Evolutionary conservation across 352 stramenopile genomes (phyloP).

Genomic region (Peronosclerospora sorghi): DNA sequence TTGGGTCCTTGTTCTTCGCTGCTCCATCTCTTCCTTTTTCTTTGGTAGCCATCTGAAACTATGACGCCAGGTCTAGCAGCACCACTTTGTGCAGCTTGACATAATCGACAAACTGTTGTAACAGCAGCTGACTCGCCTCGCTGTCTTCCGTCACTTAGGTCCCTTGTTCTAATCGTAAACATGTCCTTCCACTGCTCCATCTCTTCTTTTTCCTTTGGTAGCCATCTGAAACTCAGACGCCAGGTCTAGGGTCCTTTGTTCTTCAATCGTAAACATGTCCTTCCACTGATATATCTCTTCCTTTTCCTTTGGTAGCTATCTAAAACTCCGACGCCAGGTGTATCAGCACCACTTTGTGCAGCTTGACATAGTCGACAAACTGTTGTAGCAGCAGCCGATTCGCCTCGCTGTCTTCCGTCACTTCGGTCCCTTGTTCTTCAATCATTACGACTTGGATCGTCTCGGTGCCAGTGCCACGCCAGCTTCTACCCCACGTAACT

Average conservation of each 20-base stretch:
- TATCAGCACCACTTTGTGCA: too few species aligned
- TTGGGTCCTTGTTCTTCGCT: too few species aligned
- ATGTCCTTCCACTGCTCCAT: slow-evolving; percentile 72
- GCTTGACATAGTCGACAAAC: too few species aligned
- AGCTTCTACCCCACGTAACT: slow-evolving; percentile 39
- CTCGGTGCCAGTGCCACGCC: slow-evolving; percentile 4
- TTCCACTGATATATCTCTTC: slow-evolving; percentile 75
- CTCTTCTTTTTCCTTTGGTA: slow-evolving; percentile 54
- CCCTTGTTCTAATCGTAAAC: slow-evolving; percentile 55
- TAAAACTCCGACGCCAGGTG: too few species aligned
- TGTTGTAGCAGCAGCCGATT: too few species aligned
- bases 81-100: slow-evolving; percentile 70
- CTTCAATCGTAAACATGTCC: slow-evolving; percentile 59
- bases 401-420: too few species aligned
- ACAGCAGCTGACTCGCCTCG: slow-evolving; percentile 46
- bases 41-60: slow-evolving; percentile 57
- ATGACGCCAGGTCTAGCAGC: slow-evolving; percentile 49
- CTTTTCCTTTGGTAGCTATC: slow-evolving; percentile 52
- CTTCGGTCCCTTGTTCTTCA: too few species aligned
- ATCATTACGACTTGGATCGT: neutral
- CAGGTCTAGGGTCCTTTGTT: too few species aligned
- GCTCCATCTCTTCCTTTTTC: too few species aligned
- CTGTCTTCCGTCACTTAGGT: slow-evolving; percentile 38
- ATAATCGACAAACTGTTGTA: slow-evolving; percentile 68
- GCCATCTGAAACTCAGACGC: too few species aligned